Evolutionary conservation across 2,329 filamentous ascomycete species (phyloP), one percentile per base, ranked within the genome.

Genomic region (Lasiodiplodia theobromae): DNA sequence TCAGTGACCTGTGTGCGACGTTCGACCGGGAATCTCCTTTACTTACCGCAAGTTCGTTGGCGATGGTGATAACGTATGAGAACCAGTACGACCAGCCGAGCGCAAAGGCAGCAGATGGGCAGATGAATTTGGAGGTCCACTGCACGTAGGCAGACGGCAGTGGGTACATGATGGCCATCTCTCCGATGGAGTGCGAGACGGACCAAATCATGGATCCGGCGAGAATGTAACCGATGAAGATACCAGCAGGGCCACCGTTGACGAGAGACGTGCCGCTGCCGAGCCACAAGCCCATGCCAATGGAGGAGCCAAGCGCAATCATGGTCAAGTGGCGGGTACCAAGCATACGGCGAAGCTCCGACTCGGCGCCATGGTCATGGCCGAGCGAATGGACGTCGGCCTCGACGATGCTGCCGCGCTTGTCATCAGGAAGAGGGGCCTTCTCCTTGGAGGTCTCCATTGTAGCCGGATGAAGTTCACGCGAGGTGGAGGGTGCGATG

Each of bases 51-150:
- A 74, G 65, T 64, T 74, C 73, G 66, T 74, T 83, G 66, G 82
- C 82, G 68, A 85, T 80, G 25, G 79, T 82, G 71, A 84, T 83
- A 64, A 76, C 78, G 69, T 78, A 82, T 3, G 75, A 78, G 69
- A 84, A 82, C 76, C 82, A 84, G 70, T 85, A 85, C 0, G 81
- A 80, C 81, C 83, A 85, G 3, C 82, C 83, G 3, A 84, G 75
- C 8, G 82, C 79, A 71, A 85, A 83, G 0, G 78, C 82, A 11
- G 80, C 79, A 0, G 82, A 75, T 1, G 76, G 77, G 68, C 82
- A 78, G 62, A 84, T 76, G 70, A 84, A 85, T 49, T 82, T 84
- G 38, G 73, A 78, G 5, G 80, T 79, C 82, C 82, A 84, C 72
- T 83, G 82, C n/a, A 82, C 79, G 67, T 84, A 85, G 12, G 81